phyloP scores from a whole-genome alignment of 306 rosid genomes.

The Mimosa bimucronata region DNA sequence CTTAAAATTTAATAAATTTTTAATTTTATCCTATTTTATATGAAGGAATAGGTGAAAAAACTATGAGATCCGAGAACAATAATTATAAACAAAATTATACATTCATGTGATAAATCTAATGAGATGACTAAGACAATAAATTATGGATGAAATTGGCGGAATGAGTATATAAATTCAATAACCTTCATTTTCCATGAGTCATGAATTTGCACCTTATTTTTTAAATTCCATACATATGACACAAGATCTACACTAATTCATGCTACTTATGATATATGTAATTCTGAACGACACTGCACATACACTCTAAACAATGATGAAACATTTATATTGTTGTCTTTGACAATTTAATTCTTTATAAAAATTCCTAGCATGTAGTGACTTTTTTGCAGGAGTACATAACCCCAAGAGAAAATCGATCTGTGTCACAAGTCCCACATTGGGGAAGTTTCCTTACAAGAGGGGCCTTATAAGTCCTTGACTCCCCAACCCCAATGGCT shows the following conservation, averaged over 20 bases:
- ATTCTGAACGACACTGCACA: background rate
- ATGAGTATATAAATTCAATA: background rate
- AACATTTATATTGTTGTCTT: background rate
- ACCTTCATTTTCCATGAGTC: background rate
- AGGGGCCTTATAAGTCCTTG: no score
- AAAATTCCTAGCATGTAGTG: background rate
- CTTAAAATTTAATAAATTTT: no score
- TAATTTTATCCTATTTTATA: no score
- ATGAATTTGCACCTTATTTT: background rate
- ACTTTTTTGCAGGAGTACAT: background rate
- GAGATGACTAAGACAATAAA: background rate
- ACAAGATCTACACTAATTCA: background rate
- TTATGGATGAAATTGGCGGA: no score
- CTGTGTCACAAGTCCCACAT: no score
- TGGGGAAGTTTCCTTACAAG: no score
- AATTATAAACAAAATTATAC: no score
- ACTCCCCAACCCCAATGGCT: no score
- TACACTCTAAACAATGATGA: background rate
- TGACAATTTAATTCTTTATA: background rate
- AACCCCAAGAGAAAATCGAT: conserved; percentile 9
- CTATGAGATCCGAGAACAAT: background rate
- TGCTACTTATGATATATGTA: background rate
- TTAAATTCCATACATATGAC: background rate
- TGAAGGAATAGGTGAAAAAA: no score
- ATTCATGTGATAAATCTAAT: no score